These are phyloP conservation scores for Aspergillus sclerotioniger DNA, from an alignment of 495 filamentous ascomycete species.

Conservation along the genomic window DNA sequence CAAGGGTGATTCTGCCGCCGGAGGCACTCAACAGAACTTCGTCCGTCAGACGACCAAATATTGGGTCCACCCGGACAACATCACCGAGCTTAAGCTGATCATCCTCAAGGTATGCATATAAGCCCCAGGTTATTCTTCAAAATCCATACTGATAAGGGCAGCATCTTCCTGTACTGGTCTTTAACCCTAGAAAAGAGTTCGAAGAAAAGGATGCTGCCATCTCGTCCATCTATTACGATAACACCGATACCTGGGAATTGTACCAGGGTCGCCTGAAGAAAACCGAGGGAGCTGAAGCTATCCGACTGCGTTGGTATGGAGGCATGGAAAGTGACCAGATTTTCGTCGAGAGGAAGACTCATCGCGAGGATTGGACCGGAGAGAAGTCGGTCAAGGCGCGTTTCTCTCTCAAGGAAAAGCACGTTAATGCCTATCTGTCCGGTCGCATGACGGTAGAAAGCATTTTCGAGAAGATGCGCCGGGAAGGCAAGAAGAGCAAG, in stretches of 20 bases:
- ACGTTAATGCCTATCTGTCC: slow-evolving; percentile 83
- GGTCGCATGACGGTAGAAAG: slow-evolving; percentile 78
- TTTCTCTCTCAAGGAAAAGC: slow-evolving; percentile 93
- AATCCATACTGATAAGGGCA: slow-evolving; percentile 20
- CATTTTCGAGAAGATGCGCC: slow-evolving; percentile 91
- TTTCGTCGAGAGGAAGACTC: slow-evolving; percentile 97
- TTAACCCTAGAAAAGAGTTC: slow-evolving; percentile 97
- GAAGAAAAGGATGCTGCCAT: slow-evolving; percentile 86
- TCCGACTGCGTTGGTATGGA: slow-evolving; percentile 95
- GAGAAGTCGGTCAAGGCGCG: slow-evolving; percentile 98
- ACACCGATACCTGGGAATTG: slow-evolving; percentile 86
- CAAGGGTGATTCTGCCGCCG: slow-evolving; percentile 86
- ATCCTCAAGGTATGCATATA: slow-evolving; percentile 68
- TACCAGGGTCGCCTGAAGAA: slow-evolving; percentile 95
- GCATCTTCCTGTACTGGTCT: slow-evolving; percentile 95
- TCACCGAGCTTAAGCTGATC: slow-evolving; percentile 96
- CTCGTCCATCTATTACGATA: slow-evolving; percentile 98
- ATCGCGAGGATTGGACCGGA: slow-evolving; percentile 98
- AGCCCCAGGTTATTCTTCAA: neutral
- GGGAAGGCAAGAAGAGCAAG: slow-evolving; percentile 87
- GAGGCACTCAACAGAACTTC: slow-evolving; percentile 92
- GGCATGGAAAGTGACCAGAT: slow-evolving; percentile 92
- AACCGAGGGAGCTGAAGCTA: slow-evolving; percentile 95
- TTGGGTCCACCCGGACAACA: slow-evolving; percentile 98
- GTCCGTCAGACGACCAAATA: slow-evolving; percentile 98